phyloP scores from a whole-genome alignment of 2,329 filamentous ascomycete genomes.

The Exserohilum turcica region DNA sequence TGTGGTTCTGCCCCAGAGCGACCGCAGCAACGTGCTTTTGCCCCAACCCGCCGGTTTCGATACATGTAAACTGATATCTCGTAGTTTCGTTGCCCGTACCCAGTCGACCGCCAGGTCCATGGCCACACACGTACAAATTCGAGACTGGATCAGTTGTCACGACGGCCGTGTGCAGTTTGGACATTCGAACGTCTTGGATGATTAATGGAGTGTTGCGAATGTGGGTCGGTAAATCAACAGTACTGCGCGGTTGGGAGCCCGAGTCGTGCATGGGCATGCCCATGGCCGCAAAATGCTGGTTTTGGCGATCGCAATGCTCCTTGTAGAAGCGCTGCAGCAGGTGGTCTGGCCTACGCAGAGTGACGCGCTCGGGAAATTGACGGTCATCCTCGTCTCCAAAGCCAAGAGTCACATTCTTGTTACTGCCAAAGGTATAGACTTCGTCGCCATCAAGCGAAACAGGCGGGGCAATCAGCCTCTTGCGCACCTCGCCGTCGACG shows the following conservation, averaged over 20 bases:
- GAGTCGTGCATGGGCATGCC: constrained; percentile 36
- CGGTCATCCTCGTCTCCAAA: constrained; percentile 96
- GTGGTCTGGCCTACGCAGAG: constrained; percentile 75
- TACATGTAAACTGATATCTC: constrained; percentile 81
- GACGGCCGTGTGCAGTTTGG: constrained; percentile 89
- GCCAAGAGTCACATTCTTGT: constrained; percentile 90
- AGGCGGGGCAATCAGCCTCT: constrained; percentile 34
- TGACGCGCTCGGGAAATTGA: constrained; percentile 86
- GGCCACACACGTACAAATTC: constrained; percentile 90
- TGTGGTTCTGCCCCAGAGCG: constrained; percentile 89
- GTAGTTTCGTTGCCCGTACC: constrained; percentile 90
- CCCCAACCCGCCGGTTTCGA: constrained; percentile 73
- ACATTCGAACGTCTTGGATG: constrained; percentile 82
- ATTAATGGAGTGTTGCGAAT: constrained; percentile 73
- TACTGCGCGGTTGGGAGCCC: constrained; percentile 39
- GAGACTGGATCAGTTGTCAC: constrained; percentile 84
- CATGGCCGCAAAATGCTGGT: constrained; percentile 47
- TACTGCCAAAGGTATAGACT: constrained; percentile 92
- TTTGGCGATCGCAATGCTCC: constrained; percentile 63
- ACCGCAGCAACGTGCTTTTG: constrained; percentile 77
- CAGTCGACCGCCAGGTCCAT: constrained; percentile 86
- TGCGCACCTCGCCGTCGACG: constrained; percentile 40
- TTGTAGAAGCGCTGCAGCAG: constrained; percentile 74
- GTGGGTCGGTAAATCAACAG: constrained; percentile 70
- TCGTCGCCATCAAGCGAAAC: constrained; percentile 71